Base-by-base conservation (phyloP, 2,329 filamentous ascomycete species). In the Fusarium ambrosium region DNA sequence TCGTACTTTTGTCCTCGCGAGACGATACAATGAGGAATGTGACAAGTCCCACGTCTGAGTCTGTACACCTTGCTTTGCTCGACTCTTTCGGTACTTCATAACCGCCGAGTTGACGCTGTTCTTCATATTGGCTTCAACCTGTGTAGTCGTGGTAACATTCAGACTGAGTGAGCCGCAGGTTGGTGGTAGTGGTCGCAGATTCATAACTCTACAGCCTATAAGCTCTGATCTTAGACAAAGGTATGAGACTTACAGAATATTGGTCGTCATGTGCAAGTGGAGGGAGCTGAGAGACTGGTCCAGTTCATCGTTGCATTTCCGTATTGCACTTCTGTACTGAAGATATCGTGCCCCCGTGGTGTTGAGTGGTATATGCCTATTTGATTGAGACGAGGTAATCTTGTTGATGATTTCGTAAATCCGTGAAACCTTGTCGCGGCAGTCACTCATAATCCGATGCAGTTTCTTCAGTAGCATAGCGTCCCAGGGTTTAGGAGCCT, bases 251-350 rank as follows among this genome's bases (percentile, higher is more conserved):
- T 32, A 62, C 61, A 64, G 16, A 13, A 68, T 68, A 13, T 61
- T 65, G 27, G 69, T 60, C 7, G 65, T 63, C 65, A 71, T 68
- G 16, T 68, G 61, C 2, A 71, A 27, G 14, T 71, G 69, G 9
- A 71, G 37, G 6, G 65, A 62, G 5, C 36, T 29, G 22, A 71
- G 65, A 2, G 55, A 58, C 24, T 55, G 43, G 10, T 68, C 65
- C 9, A 71, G 9, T 6, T 62, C 65, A 3, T 62, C 58, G 10
- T 51, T 64, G 24, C 22, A 65, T 16, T 58, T 61, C 13, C 36
- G 32, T 22, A 71, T 63, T 9, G 37, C 29, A 10, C 53, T 34
- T n/a, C 37, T 68, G 14, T 71, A 14, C 55, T 62, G 61, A 29
- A 71, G 36, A 20, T 69, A 71, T 7, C 63, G 29, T 20, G 43